Conservation (phyloP, 345 rosid genomes). For the Eucalyptus decipiens region DNA sequence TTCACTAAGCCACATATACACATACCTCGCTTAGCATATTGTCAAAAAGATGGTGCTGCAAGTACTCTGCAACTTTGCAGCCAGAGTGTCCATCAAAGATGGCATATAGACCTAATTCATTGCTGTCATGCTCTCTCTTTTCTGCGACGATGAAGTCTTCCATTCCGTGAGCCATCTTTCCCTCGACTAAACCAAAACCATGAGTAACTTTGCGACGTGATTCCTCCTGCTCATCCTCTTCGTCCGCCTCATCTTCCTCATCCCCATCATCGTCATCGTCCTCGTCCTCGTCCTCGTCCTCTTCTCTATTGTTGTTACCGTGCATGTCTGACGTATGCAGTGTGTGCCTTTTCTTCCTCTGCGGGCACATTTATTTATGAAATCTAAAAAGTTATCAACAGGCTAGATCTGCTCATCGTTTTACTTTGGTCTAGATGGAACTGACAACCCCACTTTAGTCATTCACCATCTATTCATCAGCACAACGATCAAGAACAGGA, state of each 20-base stretch:
- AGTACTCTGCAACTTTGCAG: conserved; percentile 27
- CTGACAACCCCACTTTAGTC: not conserved
- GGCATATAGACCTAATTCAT: conserved; percentile 33
- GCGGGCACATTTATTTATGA: not conserved
- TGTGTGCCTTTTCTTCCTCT: not conserved
- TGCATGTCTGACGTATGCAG: not conserved
- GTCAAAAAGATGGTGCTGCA: conserved; percentile 30
- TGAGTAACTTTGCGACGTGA: conserved; percentile 5
- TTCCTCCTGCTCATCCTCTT: not conserved
- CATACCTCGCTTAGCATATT: conserved; percentile 30
- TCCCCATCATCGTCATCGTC: not conserved
- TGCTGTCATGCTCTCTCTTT: conserved; percentile 10
- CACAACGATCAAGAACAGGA: not conserved
- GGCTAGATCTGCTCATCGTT: not conserved
- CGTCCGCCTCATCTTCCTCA: not conserved
- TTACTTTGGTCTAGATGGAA: not conserved
- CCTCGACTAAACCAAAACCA: conserved; percentile 38
- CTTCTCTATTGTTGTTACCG: not conserved
- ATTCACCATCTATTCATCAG: not conserved
- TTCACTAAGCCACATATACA: not conserved
- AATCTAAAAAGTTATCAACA: not conserved
- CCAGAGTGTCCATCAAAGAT: conserved; percentile 52
- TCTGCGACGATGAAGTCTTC: conserved; percentile 45
- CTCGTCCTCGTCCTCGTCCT: not conserved
- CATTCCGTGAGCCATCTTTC: conserved; percentile 39